Evolutionary conservation across 1,139 yeast species (phyloP), one percentile per base, ranked within the genome.

Genomic region (Keqinozyma sinolaborantium): DNA sequence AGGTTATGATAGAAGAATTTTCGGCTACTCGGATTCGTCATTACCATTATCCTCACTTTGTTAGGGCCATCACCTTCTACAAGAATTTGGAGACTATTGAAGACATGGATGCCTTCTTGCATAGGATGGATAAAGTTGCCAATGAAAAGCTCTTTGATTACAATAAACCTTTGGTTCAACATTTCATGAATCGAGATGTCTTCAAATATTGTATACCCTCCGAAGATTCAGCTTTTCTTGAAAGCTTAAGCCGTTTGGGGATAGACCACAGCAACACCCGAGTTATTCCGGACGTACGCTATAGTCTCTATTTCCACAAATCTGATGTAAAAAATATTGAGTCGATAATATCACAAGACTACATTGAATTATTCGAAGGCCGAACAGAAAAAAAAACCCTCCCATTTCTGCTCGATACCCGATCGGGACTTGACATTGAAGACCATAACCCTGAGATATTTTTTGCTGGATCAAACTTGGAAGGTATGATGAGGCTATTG

Each of bases 1-100:
- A 58, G 33, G 37, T 58, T 2, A 48, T 48, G 42, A 45, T 58
- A 10, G 33, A 40, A 6, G 30, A 34, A 10, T 56, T 58, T 36
- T 45, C 34, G 20, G 31, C 32, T 1, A 42, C 47, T 5, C 28
- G 32, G 16, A 41, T 52, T 23, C 36, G 36, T n/a, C 44, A 25
- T 19, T 45, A 39, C 30, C 42, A 50, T 34, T 52, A 40, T 36
- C 23, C 44, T 4, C 60, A 53, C 35, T 35, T 53, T 18, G 21
- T 18, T 7, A 7, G 21, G 10, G 7, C 9, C 21, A 10, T 18
- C 21, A 18, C 7, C 21, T 18, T 18, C 21, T 18, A 10, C 10
- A n/a, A n/a, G n/a, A n/a, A n/a, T n/a, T n/a, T n/a, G n/a, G n/a
- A n/a, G n/a, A n/a, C n/a, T n/a, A n/a, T n/a, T n/a, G n/a, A n/a